Evolutionary conservation across 441 rosid species (phyloP), one percentile per base, ranked within the genome.

Genomic region (Erodium trifolium): DNA sequence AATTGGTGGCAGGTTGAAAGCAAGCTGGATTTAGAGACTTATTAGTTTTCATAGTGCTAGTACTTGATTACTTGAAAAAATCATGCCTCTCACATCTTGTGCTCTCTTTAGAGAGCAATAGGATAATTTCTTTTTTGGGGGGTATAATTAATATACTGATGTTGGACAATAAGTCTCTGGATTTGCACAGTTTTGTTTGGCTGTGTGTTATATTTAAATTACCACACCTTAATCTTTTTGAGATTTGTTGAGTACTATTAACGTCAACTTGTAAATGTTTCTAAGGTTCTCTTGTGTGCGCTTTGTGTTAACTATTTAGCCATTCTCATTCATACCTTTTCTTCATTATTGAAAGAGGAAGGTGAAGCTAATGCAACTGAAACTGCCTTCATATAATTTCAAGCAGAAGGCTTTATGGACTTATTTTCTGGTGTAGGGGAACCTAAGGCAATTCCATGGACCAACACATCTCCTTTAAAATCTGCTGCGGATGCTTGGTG

Each of bases 401-500:
- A n/a, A 27, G 47, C 47, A 0, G 68, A 10, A 43, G 13, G 63
- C 69, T 71, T 60, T 29, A 63, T 53, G 55, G 67, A 62, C 72
- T 75, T 67, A 51, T 75, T 80, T 76, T 71, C 66, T 81, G 75
- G 68, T 80, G 75, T 74, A 93, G 98, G 98, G 78, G 96, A 89
- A 68, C 98, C 98, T 69, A 93, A 93, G 78, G 97, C 98, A 66
- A 93, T 93, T 80, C 97, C 96, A 64, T 93, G 98, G 98, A 88
- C 92, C 67, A 70, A 77, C 71, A 77, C 71, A 66, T 73, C 89
- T 70, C 95, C 98, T 60, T 71, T 91, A 60, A 93, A 91, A 82
- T 84, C 90, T 74, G 97, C 98, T 51, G 97, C 96, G 65, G 98
- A 93, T 89, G 97, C 91, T 64, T 93, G 98, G 98, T 93, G 96